A percentile compares a stretch with the other conserved stretches of the same genome.
These are phyloP conservation scores for Trametes gibbosa DNA, from an alignment of 768 basidiomycete species.

Conservation along the genomic window DNA sequence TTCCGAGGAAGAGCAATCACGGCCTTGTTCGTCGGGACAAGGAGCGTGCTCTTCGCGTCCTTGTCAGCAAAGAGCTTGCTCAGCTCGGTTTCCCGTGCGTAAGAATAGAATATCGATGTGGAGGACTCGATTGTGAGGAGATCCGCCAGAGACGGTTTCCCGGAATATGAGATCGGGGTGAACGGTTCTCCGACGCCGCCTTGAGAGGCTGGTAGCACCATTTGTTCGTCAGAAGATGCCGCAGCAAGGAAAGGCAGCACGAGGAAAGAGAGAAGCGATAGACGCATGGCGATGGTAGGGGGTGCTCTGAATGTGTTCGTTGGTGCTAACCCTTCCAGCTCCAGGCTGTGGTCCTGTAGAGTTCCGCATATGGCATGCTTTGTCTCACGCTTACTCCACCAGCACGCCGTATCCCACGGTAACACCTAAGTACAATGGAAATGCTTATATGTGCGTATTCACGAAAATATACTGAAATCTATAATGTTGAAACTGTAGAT, in stretches of 20 bases:
- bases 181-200: conserved; percentile 23
- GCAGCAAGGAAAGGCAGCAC: conserved; percentile 31
- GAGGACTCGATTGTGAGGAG: conserved; percentile 73
- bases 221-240: conserved; percentile 32
- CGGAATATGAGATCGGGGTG: conserved; percentile 37
- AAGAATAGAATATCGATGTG: conserved; percentile 81
- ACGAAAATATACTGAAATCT: too few species aligned
- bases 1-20: conserved; percentile 78
- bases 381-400: background rate
- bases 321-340: background rate
- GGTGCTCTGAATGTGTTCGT: background rate
- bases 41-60: conserved; percentile 47
- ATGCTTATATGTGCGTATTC: too few species aligned
- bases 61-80: conserved; percentile 44
- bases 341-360: background rate
- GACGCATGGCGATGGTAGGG: conserved; percentile 18
- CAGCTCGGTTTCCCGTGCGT: conserved; percentile 70
- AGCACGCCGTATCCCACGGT: too few species aligned
- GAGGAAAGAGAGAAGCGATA: conserved; percentile 27
- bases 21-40: conserved; percentile 87
- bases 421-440: too few species aligned
- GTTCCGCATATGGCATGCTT: background rate
- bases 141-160: conserved; percentile 64
- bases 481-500: too few species aligned
- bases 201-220: conserved; percentile 17